Conservation (phyloP, 495 filamentous ascomycete genomes). For the Rhizodiscina lignyota region DNA sequence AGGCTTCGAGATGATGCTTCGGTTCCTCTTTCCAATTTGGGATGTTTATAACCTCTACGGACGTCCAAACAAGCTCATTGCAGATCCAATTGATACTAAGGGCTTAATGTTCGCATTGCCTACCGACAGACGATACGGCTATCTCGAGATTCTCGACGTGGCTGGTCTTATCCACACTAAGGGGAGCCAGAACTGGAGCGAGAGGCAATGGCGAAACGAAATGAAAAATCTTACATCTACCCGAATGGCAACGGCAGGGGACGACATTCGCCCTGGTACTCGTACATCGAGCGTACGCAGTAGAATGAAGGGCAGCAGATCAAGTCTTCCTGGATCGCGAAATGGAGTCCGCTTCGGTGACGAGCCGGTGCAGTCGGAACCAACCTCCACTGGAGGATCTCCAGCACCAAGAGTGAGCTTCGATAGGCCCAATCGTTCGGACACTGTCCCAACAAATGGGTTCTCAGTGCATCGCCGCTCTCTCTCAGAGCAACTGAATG, state of each 20-base stretch:
- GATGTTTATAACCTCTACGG: constrained; percentile 90
- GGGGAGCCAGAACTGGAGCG: constrained; percentile 64
- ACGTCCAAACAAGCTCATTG: constrained; percentile 69
- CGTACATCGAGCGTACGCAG: constrained; percentile 40
- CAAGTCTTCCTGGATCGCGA: constrained; percentile 40
- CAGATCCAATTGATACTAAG: constrained; percentile 67
- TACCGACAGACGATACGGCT: constrained; percentile 71
- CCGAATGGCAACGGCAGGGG: constrained; percentile 44
- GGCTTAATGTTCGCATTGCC: constrained; percentile 99
- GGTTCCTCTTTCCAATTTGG: constrained; percentile 84
- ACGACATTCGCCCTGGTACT: constrained; percentile 37
- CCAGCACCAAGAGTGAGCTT: neutral
- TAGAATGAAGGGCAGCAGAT: no score
- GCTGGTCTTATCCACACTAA: constrained; percentile 57
- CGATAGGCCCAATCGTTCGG: neutral
- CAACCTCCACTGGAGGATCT: neutral
- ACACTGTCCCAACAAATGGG: neutral
- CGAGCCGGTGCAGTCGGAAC: neutral
- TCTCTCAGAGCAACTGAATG: neutral
- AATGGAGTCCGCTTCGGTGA: neutral
- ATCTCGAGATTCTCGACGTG: constrained; percentile 78
- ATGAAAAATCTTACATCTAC: constrained; percentile 81
- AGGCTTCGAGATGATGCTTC: constrained; percentile 94
- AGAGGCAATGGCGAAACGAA: constrained; percentile 77
- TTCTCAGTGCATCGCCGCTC: neutral